A percentile compares a stretch with the other conserved stretches of the same genome.
Evolutionary conservation across 208 protist species (phyloP).

Genomic region (Endotrypanum monterogeii): DNA sequence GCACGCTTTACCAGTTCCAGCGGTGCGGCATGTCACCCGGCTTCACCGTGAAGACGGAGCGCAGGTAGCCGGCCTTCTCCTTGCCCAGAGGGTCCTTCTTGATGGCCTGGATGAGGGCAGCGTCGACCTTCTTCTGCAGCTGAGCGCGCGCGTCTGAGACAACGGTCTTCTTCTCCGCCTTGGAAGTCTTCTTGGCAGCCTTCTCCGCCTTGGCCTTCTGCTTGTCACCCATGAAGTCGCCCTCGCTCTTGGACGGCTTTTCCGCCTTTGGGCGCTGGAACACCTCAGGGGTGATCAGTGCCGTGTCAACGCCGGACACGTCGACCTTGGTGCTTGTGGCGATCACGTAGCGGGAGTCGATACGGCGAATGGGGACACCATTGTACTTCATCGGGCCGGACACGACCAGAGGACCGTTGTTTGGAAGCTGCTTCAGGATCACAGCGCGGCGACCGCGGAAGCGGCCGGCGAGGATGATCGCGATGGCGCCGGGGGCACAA

Average conservation of each 20-base stretch:
- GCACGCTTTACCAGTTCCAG: constrained; percentile 79
- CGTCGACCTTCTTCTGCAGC: constrained; percentile 81
- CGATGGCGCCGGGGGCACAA: constrained; percentile 54
- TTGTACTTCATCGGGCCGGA: constrained; percentile 96
- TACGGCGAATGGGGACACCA: constrained; percentile 97
- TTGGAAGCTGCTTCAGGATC: constrained; percentile 97
- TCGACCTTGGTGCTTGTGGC: constrained; percentile 98
- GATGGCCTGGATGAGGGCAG: constrained; percentile 73
- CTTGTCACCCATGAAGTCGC: constrained; percentile 86
- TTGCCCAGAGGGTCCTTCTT: constrained; percentile 73
- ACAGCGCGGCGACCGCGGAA: constrained; percentile 96
- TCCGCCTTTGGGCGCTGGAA: constrained; percentile 72
- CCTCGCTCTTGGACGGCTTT: constrained; percentile 83
- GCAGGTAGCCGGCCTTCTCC: constrained; percentile 80
- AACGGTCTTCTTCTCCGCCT: constrained; percentile 59
- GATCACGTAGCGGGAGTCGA: constrained; percentile 98
- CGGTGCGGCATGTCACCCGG: constrained; percentile 84
- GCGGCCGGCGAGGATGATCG: constrained; percentile 94
- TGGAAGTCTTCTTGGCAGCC: constrained; percentile 72
- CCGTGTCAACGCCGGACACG: constrained; percentile 85
- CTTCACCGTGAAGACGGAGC: constrained; percentile 87
- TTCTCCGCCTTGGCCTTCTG: constrained; percentile 72
- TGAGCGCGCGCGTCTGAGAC: constrained; percentile 71
- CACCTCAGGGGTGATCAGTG: constrained; percentile 62
- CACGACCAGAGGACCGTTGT: constrained; percentile 96